Conservation (phyloP, 441 rosid genomes). For the Codiaeum variegatum region DNA sequence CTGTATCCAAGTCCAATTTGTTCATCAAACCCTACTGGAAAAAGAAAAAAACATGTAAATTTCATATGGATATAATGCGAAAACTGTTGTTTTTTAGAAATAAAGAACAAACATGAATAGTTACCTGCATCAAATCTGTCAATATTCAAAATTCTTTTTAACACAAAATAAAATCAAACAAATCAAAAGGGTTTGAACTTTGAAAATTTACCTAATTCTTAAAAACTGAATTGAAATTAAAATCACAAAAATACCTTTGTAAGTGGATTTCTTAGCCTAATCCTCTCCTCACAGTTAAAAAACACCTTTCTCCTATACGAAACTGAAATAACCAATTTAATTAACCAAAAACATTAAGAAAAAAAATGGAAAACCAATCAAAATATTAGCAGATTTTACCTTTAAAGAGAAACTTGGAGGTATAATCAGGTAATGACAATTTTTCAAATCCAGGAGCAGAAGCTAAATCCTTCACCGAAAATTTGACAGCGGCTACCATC, state of each 20-base stretch:
- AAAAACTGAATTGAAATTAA: neutral
- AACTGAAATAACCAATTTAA: slow-evolving; percentile 38
- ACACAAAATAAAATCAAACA: neutral
- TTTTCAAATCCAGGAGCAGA: slow-evolving; percentile 36
- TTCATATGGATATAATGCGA: too few relatives aligned
- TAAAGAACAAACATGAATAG: slow-evolving; percentile 85
- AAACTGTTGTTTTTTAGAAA: too few relatives aligned
- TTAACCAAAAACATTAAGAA: neutral
- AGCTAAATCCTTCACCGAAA: slow-evolving; percentile 28
- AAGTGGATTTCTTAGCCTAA: slow-evolving; percentile 79
- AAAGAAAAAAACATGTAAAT: too few relatives aligned
- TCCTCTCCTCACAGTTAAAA: slow-evolving; percentile 91
- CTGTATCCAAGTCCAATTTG: too few relatives aligned
- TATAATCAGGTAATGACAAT: slow-evolving; percentile 52
- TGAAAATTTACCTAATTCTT: too few relatives aligned
- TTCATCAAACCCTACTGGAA: too few relatives aligned
- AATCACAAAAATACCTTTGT: slow-evolving; percentile 59
- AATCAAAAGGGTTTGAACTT: too few relatives aligned
- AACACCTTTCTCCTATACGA: slow-evolving; percentile 75
- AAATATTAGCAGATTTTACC: slow-evolving; percentile 29
- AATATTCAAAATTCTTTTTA: slow-evolving; percentile 87
- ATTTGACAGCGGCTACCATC: slow-evolving; percentile 24
- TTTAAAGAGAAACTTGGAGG: slow-evolving; percentile 53
- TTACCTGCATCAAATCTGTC: slow-evolving; percentile 82
- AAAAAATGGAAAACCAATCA: neutral